Base-by-base conservation (phyloP, 352 stramenopile species). In the Aphanomyces astaci region DNA sequence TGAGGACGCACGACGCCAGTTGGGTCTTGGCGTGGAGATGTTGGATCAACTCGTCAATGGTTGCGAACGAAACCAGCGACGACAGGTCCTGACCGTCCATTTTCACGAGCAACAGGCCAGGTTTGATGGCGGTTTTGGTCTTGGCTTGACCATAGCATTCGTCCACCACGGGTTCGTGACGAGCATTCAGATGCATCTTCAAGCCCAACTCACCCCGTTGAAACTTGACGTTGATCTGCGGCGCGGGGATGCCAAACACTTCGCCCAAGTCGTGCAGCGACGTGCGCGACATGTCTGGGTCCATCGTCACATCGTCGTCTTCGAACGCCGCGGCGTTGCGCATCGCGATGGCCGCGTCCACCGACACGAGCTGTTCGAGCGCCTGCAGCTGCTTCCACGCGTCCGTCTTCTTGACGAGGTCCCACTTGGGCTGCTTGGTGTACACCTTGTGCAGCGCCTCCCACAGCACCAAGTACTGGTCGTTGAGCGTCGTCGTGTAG, bases 161-260 rank as follows among this genome's bases (percentile, higher is more conserved):
- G 30, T 36, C 43, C 13, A 68, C 62, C 2, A 68, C 48, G n/a
- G 39, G 27, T 48, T 68, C 62, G 30, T 40, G 51, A 15, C 30
- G 11, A 64, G 55, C 15, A 48, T 48, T 60, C 57, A 87, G 36
- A 19, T 88, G 74, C 36, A 95, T 77, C 9, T 81, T 55, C 19
- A 95, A 67, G 0, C 87, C 87, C 15, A 79, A 89, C 2, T 76
- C 77, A 17, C 87, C 87, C 52, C 80, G 74, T 0, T 73, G 71
- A 69, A 95, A 92, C 9, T 71, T 45, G 11, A 94, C 80, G 48
- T 74, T 93, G 46, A 96, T 90, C 54, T 96, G 86, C 19, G 86
- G 84, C 2, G 92, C 72, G 10, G 84, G 81, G n/a, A 94, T 88
- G 0, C 83, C 83, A 66, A 91, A 82, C 9, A 77, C 82, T 63